Evolutionary conservation across 2,329 filamentous ascomycete genomes (phyloP), one percentile per base, ranked within the genome.

Genomic region (Ophiocordyceps camponoti-floridani): DNA sequence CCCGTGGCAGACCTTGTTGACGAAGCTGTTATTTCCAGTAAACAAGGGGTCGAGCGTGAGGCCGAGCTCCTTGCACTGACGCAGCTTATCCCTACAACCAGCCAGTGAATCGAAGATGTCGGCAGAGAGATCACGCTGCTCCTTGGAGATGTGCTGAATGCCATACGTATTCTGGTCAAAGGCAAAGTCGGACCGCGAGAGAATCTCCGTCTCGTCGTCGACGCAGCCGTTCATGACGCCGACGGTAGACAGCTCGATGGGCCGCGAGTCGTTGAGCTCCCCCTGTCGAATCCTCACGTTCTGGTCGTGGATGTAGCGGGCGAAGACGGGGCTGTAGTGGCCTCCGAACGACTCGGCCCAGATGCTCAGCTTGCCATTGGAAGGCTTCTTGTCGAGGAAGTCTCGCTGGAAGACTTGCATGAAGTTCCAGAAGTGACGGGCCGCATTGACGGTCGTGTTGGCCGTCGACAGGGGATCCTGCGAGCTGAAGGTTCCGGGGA

Each of bases 181-280:
- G 1, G 72, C 70, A 55, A 79, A 78, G 11, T 59, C 54, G 2
- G 75, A 68, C 50, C 72, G 76, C 47, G 62, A 72, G 13, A 72
- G 68, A 13, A 65, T 66, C 57, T 84, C 77, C 1, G 78, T 65
- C 6, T 75, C 54, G 45, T 72, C 65, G 54, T 86, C 82, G 19
- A 85, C 62, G 47, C 77, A 72, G 10, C 80, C 82, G 57, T 85
- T 84, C 47, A 84, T 65, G 48, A 86, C 80, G 31, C 80, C 79
- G 0, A 86, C 61, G 0, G 79, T 75, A 14, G 67, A 65, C 9
- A 86, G 63, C 4, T 72, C 23, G 16, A 44, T n/a, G 16, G 19
- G 11, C 8, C 19, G 27, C 6, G 37, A 40, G 16, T 41, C 38
- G 26, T 12, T 58, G 3, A 75, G 47, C 2, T 66, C 60, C 4